A percentile compares a stretch with the other conserved stretches of the same genome.
These are phyloP conservation scores for Penicillium janthinellum DNA, from an alignment of 2,329 filamentous ascomycete genomes.

Conservation along the genomic window DNA sequence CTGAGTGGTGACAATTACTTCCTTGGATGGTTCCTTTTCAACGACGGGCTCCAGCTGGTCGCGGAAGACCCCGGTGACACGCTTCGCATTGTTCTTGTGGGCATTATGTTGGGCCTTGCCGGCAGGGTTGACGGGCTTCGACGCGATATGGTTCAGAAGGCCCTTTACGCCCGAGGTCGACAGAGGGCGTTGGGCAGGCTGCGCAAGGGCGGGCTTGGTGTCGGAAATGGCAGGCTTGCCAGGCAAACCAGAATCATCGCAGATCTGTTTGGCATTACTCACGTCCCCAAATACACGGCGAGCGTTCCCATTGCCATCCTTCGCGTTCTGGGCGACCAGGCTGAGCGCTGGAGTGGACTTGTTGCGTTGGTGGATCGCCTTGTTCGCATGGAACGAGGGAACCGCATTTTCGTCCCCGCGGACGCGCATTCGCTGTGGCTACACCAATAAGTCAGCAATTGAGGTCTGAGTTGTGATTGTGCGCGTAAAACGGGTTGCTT, in stretches of 20 bases:
- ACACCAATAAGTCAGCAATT: conserved; percentile 21
- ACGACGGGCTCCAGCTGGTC: conserved; percentile 47
- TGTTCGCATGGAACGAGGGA: conserved; percentile 53
- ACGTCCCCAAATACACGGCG: conserved; percentile 83
- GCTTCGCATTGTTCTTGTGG: conserved; percentile 47
- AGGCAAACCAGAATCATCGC: conserved; percentile 60
- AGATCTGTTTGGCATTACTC: conserved; percentile 64
- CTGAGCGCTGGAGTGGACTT: conserved; percentile 73
- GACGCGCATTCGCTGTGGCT: conserved; percentile 72
- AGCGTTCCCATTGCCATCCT: conserved; percentile 59
- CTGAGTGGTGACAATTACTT: conserved; percentile 22
- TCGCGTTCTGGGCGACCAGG: conserved; percentile 58
- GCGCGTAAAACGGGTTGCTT: conserved; percentile 1
- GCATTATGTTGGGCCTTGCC: conserved; percentile 35
- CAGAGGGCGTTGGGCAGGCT: conserved; percentile 65
- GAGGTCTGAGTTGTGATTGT: conserved; percentile 9
- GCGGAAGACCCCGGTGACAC: conserved; percentile 57
- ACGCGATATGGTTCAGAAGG: conserved; percentile 37
- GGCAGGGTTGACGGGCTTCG: conserved; percentile 36
- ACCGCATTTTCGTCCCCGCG: conserved; percentile 70
- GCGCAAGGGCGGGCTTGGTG: conserved; percentile 34
- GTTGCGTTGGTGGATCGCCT: conserved; percentile 73
- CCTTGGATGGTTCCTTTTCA: conserved; percentile 36
- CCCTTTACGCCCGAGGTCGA: conserved; percentile 44
- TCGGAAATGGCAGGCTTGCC: conserved; percentile 49